Evolutionary conservation across 2,329 filamentous ascomycete genomes (phyloP).

Genomic region (Trichoderma semiorbis): DNA sequence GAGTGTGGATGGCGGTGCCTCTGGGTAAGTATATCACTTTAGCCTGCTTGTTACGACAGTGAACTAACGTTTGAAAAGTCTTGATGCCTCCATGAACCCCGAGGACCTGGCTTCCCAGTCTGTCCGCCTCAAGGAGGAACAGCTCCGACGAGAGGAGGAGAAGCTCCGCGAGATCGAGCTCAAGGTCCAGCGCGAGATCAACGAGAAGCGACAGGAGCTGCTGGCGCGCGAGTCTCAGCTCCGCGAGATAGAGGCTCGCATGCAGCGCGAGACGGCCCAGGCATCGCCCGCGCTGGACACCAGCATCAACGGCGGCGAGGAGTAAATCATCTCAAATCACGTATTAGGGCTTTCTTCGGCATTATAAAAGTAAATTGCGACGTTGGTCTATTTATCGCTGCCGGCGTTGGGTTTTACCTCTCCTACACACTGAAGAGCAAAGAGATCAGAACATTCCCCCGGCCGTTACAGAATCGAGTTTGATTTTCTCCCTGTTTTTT

Average conservation of each 20-base stretch:
- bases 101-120: constrained; percentile 96
- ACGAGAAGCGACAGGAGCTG: constrained; percentile 98
- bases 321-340: constrained; percentile 37
- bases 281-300: constrained; percentile 44
- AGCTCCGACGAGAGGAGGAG: constrained; percentile 98
- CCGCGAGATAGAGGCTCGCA: constrained; percentile 96
- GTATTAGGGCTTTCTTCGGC: constrained; percentile 32
- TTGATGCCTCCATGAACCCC: constrained; percentile 84
- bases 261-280: constrained; percentile 75
- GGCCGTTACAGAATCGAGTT: constrained; percentile 37
- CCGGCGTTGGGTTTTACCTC: constrained; percentile 48
- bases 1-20: constrained; percentile 89
- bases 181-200: constrained; percentile 99
- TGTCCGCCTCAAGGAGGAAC: constrained; percentile 98
- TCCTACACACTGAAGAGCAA: constrained; percentile 42
- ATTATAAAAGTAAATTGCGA: constrained; percentile 36
- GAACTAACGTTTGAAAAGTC: constrained; percentile 42
- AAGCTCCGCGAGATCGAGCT: constrained; percentile 99
- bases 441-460: constrained; percentile 40
- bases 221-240: constrained; percentile 96
- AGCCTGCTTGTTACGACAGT: constrained; percentile 17
- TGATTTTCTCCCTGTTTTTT: constrained; percentile 33
- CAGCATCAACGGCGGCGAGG: constrained; percentile 55
- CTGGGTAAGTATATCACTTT: constrained; percentile 66
- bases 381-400: constrained; percentile 45